Percentiles rank a stretch among this genome's conserved stretches.
These are phyloP conservation scores for Groenewaldozyma sp. DNA, from an alignment of 1,139 yeast genomes.

Conservation along the genomic window DNA sequence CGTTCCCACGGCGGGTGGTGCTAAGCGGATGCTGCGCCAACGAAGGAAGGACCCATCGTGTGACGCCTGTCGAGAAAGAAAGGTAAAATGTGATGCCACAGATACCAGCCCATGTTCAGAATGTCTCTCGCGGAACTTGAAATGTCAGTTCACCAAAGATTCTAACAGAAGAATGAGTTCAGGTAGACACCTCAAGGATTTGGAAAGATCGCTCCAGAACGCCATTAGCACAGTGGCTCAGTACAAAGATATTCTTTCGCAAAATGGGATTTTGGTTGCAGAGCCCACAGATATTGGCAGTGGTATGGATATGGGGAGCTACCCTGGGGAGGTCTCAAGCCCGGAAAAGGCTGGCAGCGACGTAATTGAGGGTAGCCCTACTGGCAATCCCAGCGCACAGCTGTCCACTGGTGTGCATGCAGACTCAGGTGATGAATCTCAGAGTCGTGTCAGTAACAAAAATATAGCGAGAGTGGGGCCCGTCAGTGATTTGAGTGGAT, in stretches of 20 bases:
- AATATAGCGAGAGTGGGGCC: not conserved
- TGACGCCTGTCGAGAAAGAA: constrained; percentile 28
- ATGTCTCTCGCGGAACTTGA: constrained; percentile 23
- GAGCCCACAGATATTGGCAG: not conserved
- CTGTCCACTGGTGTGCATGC: not conserved
- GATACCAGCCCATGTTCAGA: constrained; percentile 25
- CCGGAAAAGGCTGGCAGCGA: not conserved
- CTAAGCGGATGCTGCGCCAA: constrained; percentile 21
- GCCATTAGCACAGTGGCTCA: constrained; percentile 2
- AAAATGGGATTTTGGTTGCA: constrained; percentile 1
- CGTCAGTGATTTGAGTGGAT: not conserved
- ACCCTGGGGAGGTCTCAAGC: not conserved
- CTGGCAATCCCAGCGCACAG: not conserved
- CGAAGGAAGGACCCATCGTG: constrained; percentile 28
- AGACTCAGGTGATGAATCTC: not conserved
- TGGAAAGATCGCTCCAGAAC: constrained; percentile 13
- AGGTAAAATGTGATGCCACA: constrained; percentile 28
- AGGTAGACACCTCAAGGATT: constrained; percentile 17
- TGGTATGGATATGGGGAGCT: not conserved
- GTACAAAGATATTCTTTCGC: constrained; percentile 3
- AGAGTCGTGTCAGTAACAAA: not conserved
- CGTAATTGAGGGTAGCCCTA: not conserved
- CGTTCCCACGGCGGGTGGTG: constrained; percentile 1
- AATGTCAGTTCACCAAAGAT: constrained; percentile 27
- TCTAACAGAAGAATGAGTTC: constrained; percentile 21